These are phyloP conservation scores for Komagataea norvegica DNA, from an alignment of 1,139 yeast species.

Conservation along the genomic window DNA sequence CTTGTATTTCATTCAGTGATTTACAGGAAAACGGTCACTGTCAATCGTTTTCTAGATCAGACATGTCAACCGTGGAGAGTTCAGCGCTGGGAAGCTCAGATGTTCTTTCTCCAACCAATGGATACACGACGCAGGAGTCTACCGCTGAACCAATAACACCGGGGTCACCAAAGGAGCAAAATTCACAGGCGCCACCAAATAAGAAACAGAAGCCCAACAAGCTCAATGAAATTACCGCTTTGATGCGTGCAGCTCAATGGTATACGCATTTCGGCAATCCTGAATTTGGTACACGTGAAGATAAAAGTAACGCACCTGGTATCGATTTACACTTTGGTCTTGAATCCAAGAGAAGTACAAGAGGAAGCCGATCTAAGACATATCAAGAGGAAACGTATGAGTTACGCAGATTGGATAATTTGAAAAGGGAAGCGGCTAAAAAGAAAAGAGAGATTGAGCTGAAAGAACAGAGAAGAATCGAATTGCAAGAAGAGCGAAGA, in stretches of 20 bases:
- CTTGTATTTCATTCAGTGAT: too few relatives aligned
- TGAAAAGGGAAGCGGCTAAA: neutral
- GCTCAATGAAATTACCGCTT: too few relatives aligned
- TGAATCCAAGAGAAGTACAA: constrained; percentile 12
- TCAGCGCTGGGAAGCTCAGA: neutral
- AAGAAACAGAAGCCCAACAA: too few relatives aligned
- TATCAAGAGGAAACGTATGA: constrained; percentile 7
- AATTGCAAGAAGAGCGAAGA: neutral
- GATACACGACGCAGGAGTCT: constrained; percentile 4
- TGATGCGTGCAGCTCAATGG: constrained; percentile 35
- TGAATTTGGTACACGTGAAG: constrained; percentile 19
- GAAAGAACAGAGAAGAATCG: neutral
- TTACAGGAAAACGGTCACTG: too few relatives aligned
- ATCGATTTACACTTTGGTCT: constrained; percentile 5
- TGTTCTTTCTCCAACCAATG: neutral
- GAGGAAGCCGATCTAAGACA: constrained; percentile 4
- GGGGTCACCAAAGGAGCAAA: neutral
- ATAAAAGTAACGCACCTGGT: too few relatives aligned
- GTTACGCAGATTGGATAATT: neutral
- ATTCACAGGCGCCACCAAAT: too few relatives aligned
- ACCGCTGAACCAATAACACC: constrained; percentile 12
- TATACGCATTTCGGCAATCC: constrained; percentile 31
- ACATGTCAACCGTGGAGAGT: too few relatives aligned
- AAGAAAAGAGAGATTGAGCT: neutral
- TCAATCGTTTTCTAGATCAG: too few relatives aligned